Percentiles rank a stretch among this genome's conserved stretches.
phyloP scores from a whole-genome alignment of 495 filamentous ascomycete species.

The Cenococcum geophilum region DNA sequence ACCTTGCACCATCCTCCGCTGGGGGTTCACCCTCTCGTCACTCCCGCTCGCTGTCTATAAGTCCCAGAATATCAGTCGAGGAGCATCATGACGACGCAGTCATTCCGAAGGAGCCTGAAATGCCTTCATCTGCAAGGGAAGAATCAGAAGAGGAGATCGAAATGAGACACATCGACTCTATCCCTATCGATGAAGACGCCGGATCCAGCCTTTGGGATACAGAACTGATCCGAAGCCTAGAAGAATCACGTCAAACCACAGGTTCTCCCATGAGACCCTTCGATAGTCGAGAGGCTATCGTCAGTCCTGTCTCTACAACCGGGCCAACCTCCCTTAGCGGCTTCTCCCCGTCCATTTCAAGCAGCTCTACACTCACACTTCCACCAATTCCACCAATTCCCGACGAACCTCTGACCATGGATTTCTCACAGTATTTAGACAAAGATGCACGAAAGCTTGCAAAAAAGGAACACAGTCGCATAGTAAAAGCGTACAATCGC shows the following conservation, averaged over 20 bases:
- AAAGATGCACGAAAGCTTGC: slow-evolving; percentile 59
- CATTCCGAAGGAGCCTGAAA: slow-evolving; percentile 19
- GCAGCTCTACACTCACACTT: slow-evolving; percentile 24
- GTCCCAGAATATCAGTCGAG: slow-evolving; percentile 45
- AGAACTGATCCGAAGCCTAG: not conserved
- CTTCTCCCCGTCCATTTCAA: not conserved
- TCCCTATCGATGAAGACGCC: slow-evolving; percentile 31
- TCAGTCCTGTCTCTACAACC: not conserved
- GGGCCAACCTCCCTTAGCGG: not conserved
- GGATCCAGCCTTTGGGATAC: slow-evolving; percentile 21
- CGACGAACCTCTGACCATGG: slow-evolving; percentile 41
- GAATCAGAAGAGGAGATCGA: slow-evolving; percentile 26
- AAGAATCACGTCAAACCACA: not conserved
- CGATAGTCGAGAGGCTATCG: not conserved
- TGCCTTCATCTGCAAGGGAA: slow-evolving; percentile 10
- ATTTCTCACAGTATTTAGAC: slow-evolving; percentile 50
- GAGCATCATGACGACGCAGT: slow-evolving; percentile 36
- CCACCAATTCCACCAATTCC: slow-evolving; percentile 39
- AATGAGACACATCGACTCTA: slow-evolving; percentile 36
- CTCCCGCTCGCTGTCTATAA: slow-evolving; percentile 21
- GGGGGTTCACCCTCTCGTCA: not conserved
- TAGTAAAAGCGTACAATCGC: slow-evolving; percentile 53
- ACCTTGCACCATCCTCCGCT: slow-evolving; percentile 4
- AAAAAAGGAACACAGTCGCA: slow-evolving; percentile 54
- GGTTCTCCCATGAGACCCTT: not conserved